Evolutionary conservation across 176 grass and related monocot species (phyloP), one percentile per base, ranked within the genome.

Genomic region (Cymbopogon citratus): DNA sequence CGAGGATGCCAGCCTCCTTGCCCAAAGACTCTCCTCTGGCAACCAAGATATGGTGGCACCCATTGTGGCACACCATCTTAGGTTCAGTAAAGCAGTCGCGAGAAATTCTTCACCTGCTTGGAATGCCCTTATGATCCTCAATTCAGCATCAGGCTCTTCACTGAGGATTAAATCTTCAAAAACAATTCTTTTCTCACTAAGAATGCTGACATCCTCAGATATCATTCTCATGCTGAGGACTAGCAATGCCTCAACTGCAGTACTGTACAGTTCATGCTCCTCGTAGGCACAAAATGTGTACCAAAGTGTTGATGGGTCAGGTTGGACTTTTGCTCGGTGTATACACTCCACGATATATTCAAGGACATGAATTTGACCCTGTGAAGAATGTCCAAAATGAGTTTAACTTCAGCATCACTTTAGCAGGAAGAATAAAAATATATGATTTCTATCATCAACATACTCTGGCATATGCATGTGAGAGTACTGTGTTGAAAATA

Each of bases 151-250:
- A 61, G 75, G 78, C n/a, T 93, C 95, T 91, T 95, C 95, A 57
- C 78, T 84, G 68, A 89, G 79, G 63, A 98, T 85, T 75, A 98
- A 68, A 79, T 98, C 87, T 74, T 95, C 90, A 56, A 87, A 90
- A 69, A 31, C 5, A 74, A 49, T 80, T 75, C 73, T 83, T 75
- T 88, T 87, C 77, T 91, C 82, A 78, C 84, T 66, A 75, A 90
- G 79, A 61, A 82, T 23, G 69, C 60, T 74, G 18, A 48, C 60
- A 24, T 93, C 84, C 54, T 89, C 69, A 33, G 92, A 93, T 74
- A 98, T 85, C 92, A 91, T 90, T 81, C 90, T 90, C 87, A 93
- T 39, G 73, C 92, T 87, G 25, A 98, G 80, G 39, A 98, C 92
- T 51, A 87, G 95, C 69, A 95, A 91, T 69, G 90, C 87, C 54